Percentiles rank a stretch among this genome's conserved stretches.
phyloP scores from a whole-genome alignment of 805 yeast genomes.

The Cyberlindnera saturnus region DNA sequence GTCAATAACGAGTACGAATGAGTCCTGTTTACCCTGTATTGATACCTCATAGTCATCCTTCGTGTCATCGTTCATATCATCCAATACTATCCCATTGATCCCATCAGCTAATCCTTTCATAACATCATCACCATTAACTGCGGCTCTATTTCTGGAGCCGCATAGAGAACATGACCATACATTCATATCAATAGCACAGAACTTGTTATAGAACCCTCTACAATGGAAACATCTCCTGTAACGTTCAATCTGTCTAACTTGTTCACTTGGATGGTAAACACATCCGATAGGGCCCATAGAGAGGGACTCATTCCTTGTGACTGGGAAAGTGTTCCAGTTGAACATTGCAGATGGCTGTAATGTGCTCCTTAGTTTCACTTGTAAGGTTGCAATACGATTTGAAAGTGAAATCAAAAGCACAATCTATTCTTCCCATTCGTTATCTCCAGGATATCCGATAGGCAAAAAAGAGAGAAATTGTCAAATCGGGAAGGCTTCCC shows the following conservation, averaged over 20 bases:
- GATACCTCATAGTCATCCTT: not conserved
- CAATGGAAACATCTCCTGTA: conserved; percentile 55
- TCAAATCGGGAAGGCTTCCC: too few species aligned
- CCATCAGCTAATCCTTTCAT: conserved; percentile 5
- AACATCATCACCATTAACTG: too few species aligned
- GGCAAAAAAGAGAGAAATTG: too few species aligned
- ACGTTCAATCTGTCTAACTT: not conserved
- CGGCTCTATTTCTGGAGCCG: conserved; percentile 13
- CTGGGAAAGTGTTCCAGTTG: conserved; percentile 81
- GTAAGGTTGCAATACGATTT: too few species aligned
- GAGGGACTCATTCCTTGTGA: conserved; percentile 34
- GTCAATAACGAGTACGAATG: not conserved
- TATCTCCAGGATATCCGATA: too few species aligned
- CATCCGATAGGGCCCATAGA: conserved; percentile 83
- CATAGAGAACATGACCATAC: conserved; percentile 85
- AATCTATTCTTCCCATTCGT: too few species aligned
- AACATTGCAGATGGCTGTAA: conserved; percentile 21
- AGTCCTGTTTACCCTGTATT: not conserved
- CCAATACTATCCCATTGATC: not conserved
- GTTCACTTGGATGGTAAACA: conserved; percentile 38
- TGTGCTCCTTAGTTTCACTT: too few species aligned
- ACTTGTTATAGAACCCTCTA: conserved; percentile 75
- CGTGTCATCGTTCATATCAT: not conserved
- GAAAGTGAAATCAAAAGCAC: too few species aligned
- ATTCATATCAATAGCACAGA: conserved; percentile 69